A percentile compares a stretch with the other conserved stretches of the same genome.
These are phyloP conservation scores for Mycena galopus DNA, from an alignment of 768 basidiomycete genomes.

Conservation along the genomic window DNA sequence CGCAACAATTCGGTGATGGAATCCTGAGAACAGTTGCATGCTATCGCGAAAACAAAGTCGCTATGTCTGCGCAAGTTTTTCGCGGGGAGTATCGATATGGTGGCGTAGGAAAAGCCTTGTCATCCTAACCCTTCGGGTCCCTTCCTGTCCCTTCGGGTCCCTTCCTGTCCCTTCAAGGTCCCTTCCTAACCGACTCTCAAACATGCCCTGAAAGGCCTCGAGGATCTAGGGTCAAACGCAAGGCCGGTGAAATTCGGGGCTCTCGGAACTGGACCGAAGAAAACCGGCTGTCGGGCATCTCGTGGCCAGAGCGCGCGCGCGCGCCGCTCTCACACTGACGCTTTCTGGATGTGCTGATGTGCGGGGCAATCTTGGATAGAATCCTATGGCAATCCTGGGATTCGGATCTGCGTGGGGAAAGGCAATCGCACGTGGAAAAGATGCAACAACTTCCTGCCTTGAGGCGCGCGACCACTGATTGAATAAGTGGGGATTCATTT, in stretches of 20 bases:
- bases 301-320: background rate
- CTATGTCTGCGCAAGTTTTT: conserved; percentile 13
- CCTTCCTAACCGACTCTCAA: background rate
- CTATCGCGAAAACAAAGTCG: background rate
- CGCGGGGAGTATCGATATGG: conserved; percentile 14
- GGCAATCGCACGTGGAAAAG: conserved; percentile 37
- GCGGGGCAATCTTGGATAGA: conserved; percentile 5
- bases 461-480: conserved; percentile 37
- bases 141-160: too few relatives aligned
- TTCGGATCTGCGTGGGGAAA: conserved; percentile 23
- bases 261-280: conserved; percentile 8
- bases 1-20: background rate
- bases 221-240: background rate
- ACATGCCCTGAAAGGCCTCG: background rate
- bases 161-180: too few relatives aligned
- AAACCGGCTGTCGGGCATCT: conserved; percentile 3
- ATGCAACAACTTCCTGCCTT: conserved; percentile 36
- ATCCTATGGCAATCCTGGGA: conserved; percentile 28
- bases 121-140: background rate
- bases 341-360: background rate
- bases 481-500: conserved; percentile 40
- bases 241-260: background rate
- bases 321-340: conserved; percentile 12
- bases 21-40: conserved; percentile 13
- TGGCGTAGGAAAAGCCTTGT: conserved; percentile 27